Evolutionary conservation across 202 grass and related monocot species (phyloP).

Genomic region (Saccharum hybrid): DNA sequence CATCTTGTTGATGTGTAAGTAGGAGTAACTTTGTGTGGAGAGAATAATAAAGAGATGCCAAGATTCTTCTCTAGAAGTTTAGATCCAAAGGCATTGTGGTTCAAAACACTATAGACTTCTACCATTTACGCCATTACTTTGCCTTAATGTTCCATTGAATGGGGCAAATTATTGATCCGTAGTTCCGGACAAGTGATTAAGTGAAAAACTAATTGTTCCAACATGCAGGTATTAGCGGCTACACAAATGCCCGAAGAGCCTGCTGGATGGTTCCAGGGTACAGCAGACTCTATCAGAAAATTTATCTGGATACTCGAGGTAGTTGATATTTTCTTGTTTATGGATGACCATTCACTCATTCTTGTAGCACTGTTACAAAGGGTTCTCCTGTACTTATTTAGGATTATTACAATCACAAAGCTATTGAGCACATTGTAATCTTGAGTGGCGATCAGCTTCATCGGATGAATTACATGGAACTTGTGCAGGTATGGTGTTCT

Average conservation of each 20-base stretch:
- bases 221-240: conserved; percentile 71
- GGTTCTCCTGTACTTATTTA: conserved; percentile 36
- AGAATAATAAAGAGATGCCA: too few relatives aligned
- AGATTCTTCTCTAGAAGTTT: conserved; percentile 10
- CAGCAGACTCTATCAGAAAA: conserved; percentile 81
- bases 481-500: conserved; percentile 58
- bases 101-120: neutral
- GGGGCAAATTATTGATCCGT: conserved; percentile 1
- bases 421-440: conserved; percentile 73
- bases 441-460: conserved; percentile 77
- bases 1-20: too few relatives aligned
- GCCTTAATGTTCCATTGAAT: conserved; percentile 5
- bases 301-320: conserved; percentile 91
- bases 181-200: neutral
- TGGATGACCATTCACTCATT: conserved; percentile 6
- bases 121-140: conserved; percentile 4
- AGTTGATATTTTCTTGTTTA: conserved; percentile 24
- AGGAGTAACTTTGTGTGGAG: too few relatives aligned
- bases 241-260: conserved; percentile 73
- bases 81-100: neutral
- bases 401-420: conserved; percentile 73
- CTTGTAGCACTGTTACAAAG: neutral
- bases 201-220: conserved; percentile 8
- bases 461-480: conserved; percentile 82
- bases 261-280: conserved; percentile 79